phyloP scores from a whole-genome alignment of 352 stramenopile species.

The Thraustochytrium striatum region DNA sequence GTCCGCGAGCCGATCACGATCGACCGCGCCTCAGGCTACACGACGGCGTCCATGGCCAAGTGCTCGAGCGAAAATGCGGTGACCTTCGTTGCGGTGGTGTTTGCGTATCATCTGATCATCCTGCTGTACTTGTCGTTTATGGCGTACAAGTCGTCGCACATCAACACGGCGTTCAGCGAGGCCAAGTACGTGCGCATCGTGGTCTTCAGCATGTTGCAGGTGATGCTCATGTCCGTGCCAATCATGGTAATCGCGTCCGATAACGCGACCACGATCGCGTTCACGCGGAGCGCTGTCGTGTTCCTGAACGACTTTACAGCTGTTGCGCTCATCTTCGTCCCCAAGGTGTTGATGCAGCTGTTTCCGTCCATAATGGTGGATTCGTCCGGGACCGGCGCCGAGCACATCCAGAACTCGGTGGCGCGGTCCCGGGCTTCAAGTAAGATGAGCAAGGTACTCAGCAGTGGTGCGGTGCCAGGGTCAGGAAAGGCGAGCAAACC shows the following conservation, averaged over 20 bases:
- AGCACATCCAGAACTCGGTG: background rate
- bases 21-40: background rate
- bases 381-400: background rate
- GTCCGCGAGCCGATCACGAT: background rate
- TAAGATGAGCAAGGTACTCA: too few relatives aligned
- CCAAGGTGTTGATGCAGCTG: background rate
- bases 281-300: background rate
- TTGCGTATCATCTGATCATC: background rate
- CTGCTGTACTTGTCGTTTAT: background rate
- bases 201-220: background rate
- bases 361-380: background rate
- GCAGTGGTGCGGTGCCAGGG: too few relatives aligned
- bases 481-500: too few relatives aligned
- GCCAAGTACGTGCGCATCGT: background rate
- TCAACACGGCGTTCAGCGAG: background rate
- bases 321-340: background rate
- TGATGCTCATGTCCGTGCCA: background rate
- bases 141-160: background rate
- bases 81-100: background rate
- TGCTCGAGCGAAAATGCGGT: background rate
- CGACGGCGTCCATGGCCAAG: background rate
- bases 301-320: background rate
- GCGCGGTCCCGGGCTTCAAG: too few relatives aligned
- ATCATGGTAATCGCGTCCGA: background rate
- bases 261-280: background rate